These are phyloP conservation scores for Hemerocallis citrina DNA, from an alignment of 106 monocot species.

Conservation along the genomic window DNA sequence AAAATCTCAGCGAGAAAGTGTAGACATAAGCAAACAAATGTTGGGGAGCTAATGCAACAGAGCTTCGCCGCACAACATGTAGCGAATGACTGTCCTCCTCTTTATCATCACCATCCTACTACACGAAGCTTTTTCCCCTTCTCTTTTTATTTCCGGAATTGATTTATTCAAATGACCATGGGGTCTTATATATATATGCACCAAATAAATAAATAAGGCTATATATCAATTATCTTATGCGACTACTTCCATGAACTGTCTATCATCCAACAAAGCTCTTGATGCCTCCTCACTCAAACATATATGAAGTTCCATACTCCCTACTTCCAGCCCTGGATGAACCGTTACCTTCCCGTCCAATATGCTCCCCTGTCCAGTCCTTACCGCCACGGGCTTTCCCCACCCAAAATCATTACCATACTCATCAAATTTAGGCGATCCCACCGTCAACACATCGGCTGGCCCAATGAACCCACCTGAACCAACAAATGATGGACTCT, in stretches of 20 bases:
- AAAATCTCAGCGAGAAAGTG: too few species aligned
- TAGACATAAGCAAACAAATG: too few species aligned
- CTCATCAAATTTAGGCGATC: slow-evolving; percentile 36
- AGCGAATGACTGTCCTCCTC: too few species aligned
- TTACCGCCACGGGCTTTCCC: slow-evolving; percentile 22
- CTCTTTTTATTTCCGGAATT: too few species aligned
- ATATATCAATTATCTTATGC: too few species aligned
- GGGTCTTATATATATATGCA: too few species aligned
- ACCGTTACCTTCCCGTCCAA: slow-evolving; percentile 41
- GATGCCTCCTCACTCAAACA: slow-evolving; percentile 23
- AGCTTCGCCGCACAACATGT: too few species aligned
- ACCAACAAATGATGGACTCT: slow-evolving; percentile 11
- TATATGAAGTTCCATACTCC: slow-evolving; percentile 38
- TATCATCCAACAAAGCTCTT: slow-evolving; percentile 20
- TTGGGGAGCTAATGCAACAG: too few species aligned
- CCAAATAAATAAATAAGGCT: too few species aligned
- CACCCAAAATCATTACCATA: slow-evolving; percentile 44
- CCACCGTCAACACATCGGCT: slow-evolving; percentile 6
- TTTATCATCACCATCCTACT: too few species aligned
- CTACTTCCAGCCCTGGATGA: slow-evolving; percentile 27
- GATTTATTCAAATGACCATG: too few species aligned
- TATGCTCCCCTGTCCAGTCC: slow-evolving; percentile 28
- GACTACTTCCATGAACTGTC: slow-evolving; percentile 19
- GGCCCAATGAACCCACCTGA: slow-evolving; percentile 7
- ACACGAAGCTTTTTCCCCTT: too few species aligned